Evolutionary conservation across 805 yeast genomes (phyloP), one percentile per base, ranked within the genome.

Genomic region (Wickerhamomyces sydowiorum): DNA sequence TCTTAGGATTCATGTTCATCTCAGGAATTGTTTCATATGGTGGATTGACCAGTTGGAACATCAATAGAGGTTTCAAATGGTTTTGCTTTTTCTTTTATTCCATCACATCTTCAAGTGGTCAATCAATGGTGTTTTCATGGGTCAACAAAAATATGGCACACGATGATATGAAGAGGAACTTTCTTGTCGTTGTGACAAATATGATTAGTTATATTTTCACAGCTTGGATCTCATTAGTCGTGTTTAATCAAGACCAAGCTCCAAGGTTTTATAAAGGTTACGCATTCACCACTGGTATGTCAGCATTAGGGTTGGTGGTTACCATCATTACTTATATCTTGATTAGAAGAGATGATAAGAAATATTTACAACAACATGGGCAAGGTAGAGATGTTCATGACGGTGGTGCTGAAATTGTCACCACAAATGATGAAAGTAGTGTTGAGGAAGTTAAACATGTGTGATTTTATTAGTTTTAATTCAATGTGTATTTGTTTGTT

Each of bases 121-220:
- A 73, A 59, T 80, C 80, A 4, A 69, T 71, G 46, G 70, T 76
- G n/a, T 76, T 68, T 42, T 63, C 78, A 4, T 77, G 82, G 82
- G 67, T 75, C 30, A 76, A 76, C 49, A 61, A 75, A 27, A 50
- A 70, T 19, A 53, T 76, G 22, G 60, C 63, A 25, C 41, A 48
- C 25, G 59, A 59, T 36, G 62, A 59, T 41, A 46, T 51, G 53
- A 56, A 57, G 47, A 45, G 71, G 31, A 60, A 58, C 38, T 56
- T 66, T 30, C 59, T 64, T 5, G 67, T 69, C n/a, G 71, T 63
- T 8, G 40, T 56, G 4, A 69, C 73, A 28, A 69, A 70, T 46
- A 64, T 64, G 14, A 46, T 69, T 42, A 69, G 73, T 1, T 70
- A 70, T 44, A 68, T 67, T 14, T 66, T 67, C 1, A 57, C 56